phyloP scores from a whole-genome alignment of 805 yeast genomes.

The Hanseniaspora meyeri region DNA sequence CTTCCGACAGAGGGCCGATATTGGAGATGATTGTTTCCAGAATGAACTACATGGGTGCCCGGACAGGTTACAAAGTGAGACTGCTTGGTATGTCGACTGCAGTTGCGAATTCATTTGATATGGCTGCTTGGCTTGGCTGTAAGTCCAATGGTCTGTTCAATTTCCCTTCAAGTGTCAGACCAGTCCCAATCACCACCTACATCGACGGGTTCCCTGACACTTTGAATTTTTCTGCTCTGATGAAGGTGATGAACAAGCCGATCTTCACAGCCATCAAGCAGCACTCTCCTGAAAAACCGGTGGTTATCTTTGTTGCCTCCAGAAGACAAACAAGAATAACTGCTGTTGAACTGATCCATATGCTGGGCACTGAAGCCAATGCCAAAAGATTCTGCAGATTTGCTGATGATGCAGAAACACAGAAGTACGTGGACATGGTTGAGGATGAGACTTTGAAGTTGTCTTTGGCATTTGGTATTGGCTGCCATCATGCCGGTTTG shows the following conservation, averaged over 20 bases:
- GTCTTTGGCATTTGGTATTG: conserved; percentile 69
- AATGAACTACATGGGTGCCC: conserved; percentile 43
- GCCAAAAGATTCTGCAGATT: conserved; percentile 57
- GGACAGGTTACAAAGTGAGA: conserved; percentile 78
- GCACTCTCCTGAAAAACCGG: conserved; percentile 86
- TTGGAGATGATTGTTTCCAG: conserved; percentile 90
- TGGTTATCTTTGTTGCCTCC: conserved; percentile 91
- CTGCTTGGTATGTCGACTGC: conserved; percentile 91
- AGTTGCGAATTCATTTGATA: conserved; percentile 80
- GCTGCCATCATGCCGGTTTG: conserved; percentile 96
- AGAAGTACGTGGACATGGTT: conserved; percentile 72
- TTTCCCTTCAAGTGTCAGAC: conserved; percentile 85
- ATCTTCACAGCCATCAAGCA: conserved; percentile 86
- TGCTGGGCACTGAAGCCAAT: conserved; percentile 50
- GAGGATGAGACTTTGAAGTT: conserved; percentile 73
- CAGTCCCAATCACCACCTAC: conserved; percentile 84
- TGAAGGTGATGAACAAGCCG: conserved; percentile 58
- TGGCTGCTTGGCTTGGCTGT: conserved; percentile 88
- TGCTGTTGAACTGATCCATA: conserved; percentile 57
- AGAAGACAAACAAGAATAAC: conserved; percentile 86
- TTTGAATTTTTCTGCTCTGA: conserved; percentile 64
- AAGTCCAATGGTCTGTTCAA: conserved; percentile 83
- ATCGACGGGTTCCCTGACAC: conserved; percentile 77
- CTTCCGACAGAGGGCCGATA: conserved; percentile 96
- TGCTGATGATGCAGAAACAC: conserved; percentile 63